Base-by-base conservation (phyloP, 148 eudicot genomes). In the Persicaria maculosa region DNA sequence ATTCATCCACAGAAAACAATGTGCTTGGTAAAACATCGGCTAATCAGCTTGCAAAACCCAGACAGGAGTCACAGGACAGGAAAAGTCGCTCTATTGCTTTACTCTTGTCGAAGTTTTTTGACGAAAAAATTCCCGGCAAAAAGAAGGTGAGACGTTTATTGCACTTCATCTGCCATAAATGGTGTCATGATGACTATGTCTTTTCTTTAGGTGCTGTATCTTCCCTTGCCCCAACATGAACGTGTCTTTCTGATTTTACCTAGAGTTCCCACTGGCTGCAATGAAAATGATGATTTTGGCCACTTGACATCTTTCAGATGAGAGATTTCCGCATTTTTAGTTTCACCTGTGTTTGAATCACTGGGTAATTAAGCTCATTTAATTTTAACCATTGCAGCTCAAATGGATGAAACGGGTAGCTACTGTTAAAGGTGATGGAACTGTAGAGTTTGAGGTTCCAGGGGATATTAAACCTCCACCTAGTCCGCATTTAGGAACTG, bases 31-130 rank as follows among this genome's bases (percentile, higher is more conserved):
- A 85, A 71, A 72, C 79, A 19, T 83, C 84, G 77, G 72, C 77
- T 64, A 82, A 55, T 74, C 86, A 85, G 64, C 85, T 74, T 46
- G 71, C 55, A 8, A 80, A 69, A 77, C n/a, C 78, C 69, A 57
- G 67, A 45, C 76, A 68, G 40, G 40, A 31, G 40, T 31, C 40
- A 31, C 40, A 31, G 57, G 71, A 75, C 46, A 78, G 58, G 78
- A 76, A 68, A 43, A 79, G 74, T 22, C 78, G 77, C 68, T 76
- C 78, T 10, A 77, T 83, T 76, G 77, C 82, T 50, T 40, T 71
- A 48, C 75, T 84, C 80, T 80, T 76, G 53, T 78, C 84, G 17
- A 86, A 83, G 77, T 79, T 88, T 79, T 82, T 86, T 72, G 91
- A 88, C 57, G 84, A 86, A 16, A 92, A 74, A 78, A 50, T 86